These are phyloP conservation scores for Trichoderma sp. DNA, from an alignment of 2,329 filamentous ascomycete species.

Conservation along the genomic window DNA sequence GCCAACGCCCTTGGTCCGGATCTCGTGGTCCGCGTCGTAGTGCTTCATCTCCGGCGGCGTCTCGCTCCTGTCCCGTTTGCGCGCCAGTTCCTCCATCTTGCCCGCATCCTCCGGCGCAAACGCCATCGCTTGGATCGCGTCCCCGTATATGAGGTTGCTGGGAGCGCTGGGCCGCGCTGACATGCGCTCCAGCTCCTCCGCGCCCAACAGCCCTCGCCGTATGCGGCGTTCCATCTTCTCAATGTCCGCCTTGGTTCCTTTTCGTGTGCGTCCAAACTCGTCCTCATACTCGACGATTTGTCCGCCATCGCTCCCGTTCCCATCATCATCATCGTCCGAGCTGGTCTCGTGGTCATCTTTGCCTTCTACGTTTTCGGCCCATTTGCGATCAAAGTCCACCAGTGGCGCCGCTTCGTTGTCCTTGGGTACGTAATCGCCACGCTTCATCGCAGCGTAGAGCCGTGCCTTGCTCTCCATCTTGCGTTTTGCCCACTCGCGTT, in stretches of 20 bases:
- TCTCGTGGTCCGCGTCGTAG: slow-evolving; percentile 83
- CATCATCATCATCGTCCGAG: slow-evolving; percentile 44
- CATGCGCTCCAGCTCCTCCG: slow-evolving; percentile 67
- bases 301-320: slow-evolving; percentile 53
- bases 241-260: slow-evolving; percentile 69
- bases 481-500: slow-evolving; percentile 70
- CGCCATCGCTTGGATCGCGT: slow-evolving; percentile 78
- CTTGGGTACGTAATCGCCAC: slow-evolving; percentile 75
- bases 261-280: slow-evolving; percentile 84
- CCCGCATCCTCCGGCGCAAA: slow-evolving; percentile 74
- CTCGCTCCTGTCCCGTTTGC: slow-evolving; percentile 73
- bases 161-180: slow-evolving; percentile 69
- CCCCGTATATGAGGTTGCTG: slow-evolving; percentile 75
- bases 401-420: slow-evolving; percentile 67
- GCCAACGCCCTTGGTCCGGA: slow-evolving; percentile 82
- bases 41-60: slow-evolving; percentile 81
- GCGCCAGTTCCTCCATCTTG: slow-evolving; percentile 77
- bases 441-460: slow-evolving; percentile 85
- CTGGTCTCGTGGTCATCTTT: slow-evolving; percentile 61
- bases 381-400: slow-evolving; percentile 95
- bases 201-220: slow-evolving; percentile 53
- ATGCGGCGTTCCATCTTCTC: slow-evolving; percentile 60
- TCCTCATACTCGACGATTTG: slow-evolving; percentile 79
- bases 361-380: slow-evolving; percentile 69
- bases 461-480: slow-evolving; percentile 90